Conservation (phyloP, 2,329 filamentous ascomycete genomes). For the Diaporthe australafricana region DNA sequence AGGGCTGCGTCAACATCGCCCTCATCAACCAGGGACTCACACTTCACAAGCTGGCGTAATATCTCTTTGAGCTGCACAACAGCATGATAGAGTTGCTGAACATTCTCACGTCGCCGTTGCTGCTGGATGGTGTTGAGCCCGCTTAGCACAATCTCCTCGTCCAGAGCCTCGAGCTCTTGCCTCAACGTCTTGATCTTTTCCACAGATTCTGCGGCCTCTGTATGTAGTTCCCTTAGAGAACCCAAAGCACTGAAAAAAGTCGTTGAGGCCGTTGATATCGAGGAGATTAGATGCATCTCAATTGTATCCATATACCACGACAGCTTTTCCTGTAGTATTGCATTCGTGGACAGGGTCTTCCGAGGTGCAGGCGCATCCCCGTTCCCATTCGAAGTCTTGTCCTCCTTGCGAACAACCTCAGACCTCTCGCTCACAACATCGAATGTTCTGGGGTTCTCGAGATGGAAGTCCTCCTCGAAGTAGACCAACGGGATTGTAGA, state of each 20-base stretch:
- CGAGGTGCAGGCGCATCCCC: constrained; percentile 72
- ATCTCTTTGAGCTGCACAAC: constrained; percentile 86
- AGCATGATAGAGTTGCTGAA: constrained; percentile 83
- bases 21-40: constrained; percentile 83
- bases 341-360: constrained; percentile 94
- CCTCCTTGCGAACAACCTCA: constrained; percentile 85
- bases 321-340: constrained; percentile 96
- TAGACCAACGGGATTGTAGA: constrained; percentile 94
- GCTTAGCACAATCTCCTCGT: constrained; percentile 86
- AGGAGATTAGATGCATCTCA: constrained; percentile 95
- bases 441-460: constrained; percentile 96
- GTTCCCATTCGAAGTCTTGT: constrained; percentile 70
- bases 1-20: constrained; percentile 88
- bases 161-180: constrained; percentile 82
- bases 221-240: constrained; percentile 89
- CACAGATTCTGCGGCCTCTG: constrained; percentile 92
- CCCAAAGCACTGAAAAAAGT: constrained; percentile 97
- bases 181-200: constrained; percentile 84
- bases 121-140: constrained; percentile 89
- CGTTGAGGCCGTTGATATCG: constrained; percentile 93
- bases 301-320: constrained; percentile 99
- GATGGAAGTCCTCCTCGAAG: constrained; percentile 93
- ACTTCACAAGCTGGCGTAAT: constrained; percentile 78
- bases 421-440: constrained; percentile 96
- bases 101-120: constrained; percentile 83